Conservation (phyloP, 805 yeast genomes). For the Wickerhamomyces chambardii region DNA sequence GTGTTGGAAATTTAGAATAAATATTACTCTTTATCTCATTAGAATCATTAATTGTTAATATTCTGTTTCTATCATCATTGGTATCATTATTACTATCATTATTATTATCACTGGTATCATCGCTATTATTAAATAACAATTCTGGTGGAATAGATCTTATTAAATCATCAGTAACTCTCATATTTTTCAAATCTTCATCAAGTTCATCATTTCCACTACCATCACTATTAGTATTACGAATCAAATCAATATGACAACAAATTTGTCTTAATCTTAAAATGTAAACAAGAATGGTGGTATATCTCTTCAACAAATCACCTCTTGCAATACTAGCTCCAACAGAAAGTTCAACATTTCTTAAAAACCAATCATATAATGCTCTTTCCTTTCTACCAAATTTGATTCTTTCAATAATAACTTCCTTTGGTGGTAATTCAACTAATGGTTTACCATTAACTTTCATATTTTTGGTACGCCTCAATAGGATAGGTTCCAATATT, state of each 20-base stretch:
- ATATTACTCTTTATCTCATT: conserved; percentile 15
- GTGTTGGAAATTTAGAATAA: conserved; percentile 19
- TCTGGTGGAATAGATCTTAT: conserved; percentile 11
- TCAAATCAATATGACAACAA: conserved; percentile 75
- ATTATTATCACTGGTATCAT: no score
- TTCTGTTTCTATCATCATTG: background rate
- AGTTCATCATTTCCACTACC: conserved; percentile 33
- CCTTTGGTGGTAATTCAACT: conserved; percentile 71
- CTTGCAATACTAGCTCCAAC: conserved; percentile 48
- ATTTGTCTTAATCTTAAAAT: conserved; percentile 78
- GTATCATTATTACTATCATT: no score
- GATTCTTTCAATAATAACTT: conserved; percentile 59
- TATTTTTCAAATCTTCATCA: conserved; percentile 34
- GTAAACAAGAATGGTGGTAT: conserved; percentile 75
- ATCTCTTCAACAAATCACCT: conserved; percentile 65
- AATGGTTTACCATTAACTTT: conserved; percentile 68
- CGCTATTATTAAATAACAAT: conserved; percentile 4
- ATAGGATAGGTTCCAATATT: conserved; percentile 70
- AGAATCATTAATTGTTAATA: conserved; percentile 8
- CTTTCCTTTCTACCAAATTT: conserved; percentile 59
- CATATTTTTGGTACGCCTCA: conserved; percentile 85
- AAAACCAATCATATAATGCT: conserved; percentile 58
- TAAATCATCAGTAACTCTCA: background rate
- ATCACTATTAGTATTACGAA: conserved; percentile 40
- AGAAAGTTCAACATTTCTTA: conserved; percentile 54